phyloP scores from a whole-genome alignment of 768 basidiomycete species.

The Termitomyces sp. region DNA sequence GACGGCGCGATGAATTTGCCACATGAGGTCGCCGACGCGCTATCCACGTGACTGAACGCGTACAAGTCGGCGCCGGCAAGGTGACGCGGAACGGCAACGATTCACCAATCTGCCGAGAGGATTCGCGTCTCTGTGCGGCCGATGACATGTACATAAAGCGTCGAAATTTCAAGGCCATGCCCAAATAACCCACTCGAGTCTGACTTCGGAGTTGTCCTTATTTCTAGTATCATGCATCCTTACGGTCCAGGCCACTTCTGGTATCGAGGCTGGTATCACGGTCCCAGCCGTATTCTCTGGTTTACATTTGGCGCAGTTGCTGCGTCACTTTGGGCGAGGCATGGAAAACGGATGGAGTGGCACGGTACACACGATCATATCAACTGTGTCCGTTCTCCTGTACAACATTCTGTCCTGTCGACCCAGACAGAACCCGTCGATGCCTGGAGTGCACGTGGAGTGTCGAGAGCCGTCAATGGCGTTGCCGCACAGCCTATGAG shows the following conservation, averaged over 20 bases:
- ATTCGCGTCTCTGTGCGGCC: not conserved
- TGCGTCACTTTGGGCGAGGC: conserved; percentile 36
- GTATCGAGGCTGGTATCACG: conserved; percentile 14
- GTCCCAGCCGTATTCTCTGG: conserved; percentile 64
- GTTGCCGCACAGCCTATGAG: conserved; percentile 18
- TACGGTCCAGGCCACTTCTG: conserved; percentile 7
- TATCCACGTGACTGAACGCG: not conserved
- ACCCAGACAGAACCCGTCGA: conserved; percentile 5
- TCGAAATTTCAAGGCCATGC: not conserved
- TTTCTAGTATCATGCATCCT: conserved; percentile 10
- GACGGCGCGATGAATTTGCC: too few relatives aligned
- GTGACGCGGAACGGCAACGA: not conserved
- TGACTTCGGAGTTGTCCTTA: not conserved
- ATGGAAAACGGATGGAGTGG: conserved; percentile 28
- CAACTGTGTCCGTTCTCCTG: conserved; percentile 25
- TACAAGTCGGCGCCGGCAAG: not conserved
- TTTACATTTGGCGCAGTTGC: conserved; percentile 55
- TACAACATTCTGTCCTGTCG: conserved; percentile 11
- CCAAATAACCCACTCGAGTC: not conserved
- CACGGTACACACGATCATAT: conserved; percentile 13
- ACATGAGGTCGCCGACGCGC: too few relatives aligned
- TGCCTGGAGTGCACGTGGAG: conserved; percentile 16
- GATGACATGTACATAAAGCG: not conserved
- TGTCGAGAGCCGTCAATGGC: conserved; percentile 25
- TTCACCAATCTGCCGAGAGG: not conserved